A percentile compares a stretch with the other conserved stretches of the same genome.
Evolutionary conservation across 129 eudicot genomes (phyloP).

Genomic region (Ambrosia artemisiifolia): DNA sequence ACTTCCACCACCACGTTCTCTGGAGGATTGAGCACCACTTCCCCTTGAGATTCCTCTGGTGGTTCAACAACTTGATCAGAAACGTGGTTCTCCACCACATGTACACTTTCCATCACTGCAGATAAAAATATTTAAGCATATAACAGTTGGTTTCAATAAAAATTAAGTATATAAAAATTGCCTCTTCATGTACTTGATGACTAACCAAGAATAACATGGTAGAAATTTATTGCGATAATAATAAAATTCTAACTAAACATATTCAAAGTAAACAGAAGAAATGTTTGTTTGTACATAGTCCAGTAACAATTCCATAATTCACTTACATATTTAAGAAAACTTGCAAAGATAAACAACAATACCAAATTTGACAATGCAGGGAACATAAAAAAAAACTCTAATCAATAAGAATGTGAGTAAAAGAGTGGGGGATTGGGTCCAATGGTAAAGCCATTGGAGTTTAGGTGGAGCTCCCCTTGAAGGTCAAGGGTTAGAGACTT

Average conservation of each 20-base stretch:
- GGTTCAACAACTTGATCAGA: slow-evolving; percentile 39
- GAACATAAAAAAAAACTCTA: neutral
- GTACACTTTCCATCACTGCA: slow-evolving; percentile 40
- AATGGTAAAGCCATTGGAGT: neutral
- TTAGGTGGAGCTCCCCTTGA: no score
- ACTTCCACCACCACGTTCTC: slow-evolving; percentile 61
- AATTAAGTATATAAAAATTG: neutral
- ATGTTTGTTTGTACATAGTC: neutral
- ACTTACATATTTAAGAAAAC: neutral
- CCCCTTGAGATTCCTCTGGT: slow-evolving; percentile 48
- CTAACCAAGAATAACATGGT: neutral
- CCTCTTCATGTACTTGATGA: neutral
- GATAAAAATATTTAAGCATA: neutral
- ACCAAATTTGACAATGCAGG: neutral
- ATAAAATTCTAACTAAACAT: neutral
- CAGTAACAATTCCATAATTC: neutral
- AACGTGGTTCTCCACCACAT: slow-evolving; percentile 46
- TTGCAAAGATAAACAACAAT: neutral
- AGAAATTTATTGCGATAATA: neutral
- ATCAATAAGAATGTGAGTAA: neutral
- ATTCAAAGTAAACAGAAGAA: neutral
- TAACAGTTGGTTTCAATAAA: neutral
- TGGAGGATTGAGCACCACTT: slow-evolving; percentile 42
- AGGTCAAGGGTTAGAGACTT: no score
- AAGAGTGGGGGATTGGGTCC: neutral